Conservation (phyloP, 306 rosid genomes). For the Inga laurina region DNA sequence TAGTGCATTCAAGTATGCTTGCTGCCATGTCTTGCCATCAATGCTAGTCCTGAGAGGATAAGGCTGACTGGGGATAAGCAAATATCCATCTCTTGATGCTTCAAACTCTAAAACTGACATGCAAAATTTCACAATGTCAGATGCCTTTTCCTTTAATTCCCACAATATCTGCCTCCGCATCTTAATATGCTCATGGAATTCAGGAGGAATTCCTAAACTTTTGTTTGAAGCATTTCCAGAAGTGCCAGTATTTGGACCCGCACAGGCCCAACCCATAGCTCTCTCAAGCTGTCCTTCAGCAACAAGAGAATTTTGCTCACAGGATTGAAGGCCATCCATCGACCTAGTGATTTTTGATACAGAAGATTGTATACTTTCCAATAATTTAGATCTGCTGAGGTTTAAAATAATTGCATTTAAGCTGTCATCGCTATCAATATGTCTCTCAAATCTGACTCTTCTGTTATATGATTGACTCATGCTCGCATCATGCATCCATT, state of each 20-base stretch:
- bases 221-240: slow-evolving; percentile 61
- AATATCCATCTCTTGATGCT: slow-evolving; percentile 85
- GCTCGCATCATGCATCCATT: slow-evolving; percentile 79
- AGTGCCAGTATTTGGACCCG: slow-evolving; percentile 70
- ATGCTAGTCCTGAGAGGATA: slow-evolving; percentile 54
- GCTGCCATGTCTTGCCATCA: slow-evolving; percentile 90
- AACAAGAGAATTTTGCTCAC: slow-evolving; percentile 69
- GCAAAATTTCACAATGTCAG: slow-evolving; percentile 72
- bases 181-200: slow-evolving; percentile 82
- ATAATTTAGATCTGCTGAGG: slow-evolving; percentile 70
- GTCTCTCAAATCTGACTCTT: slow-evolving; percentile 61
- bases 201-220: slow-evolving; percentile 87
- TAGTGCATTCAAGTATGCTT: slow-evolving; percentile 70
- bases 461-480: slow-evolving; percentile 70
- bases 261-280: slow-evolving; percentile 99
- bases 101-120: slow-evolving; percentile 84
- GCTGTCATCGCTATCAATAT: slow-evolving; percentile 66
- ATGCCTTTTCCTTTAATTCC: slow-evolving; percentile 83
- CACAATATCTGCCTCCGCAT: slow-evolving; percentile 71
- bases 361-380: slow-evolving; percentile 75
- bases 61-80: slow-evolving; percentile 64
- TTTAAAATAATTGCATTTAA: slow-evolving; percentile 58
- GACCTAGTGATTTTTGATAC: slow-evolving; percentile 78
- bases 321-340: slow-evolving; percentile 76
- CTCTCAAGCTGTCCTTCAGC: slow-evolving; percentile 97